Conservation (phyloP, 2,329 filamentous ascomycete species). For the Sarocladiaceae sp. region DNA sequence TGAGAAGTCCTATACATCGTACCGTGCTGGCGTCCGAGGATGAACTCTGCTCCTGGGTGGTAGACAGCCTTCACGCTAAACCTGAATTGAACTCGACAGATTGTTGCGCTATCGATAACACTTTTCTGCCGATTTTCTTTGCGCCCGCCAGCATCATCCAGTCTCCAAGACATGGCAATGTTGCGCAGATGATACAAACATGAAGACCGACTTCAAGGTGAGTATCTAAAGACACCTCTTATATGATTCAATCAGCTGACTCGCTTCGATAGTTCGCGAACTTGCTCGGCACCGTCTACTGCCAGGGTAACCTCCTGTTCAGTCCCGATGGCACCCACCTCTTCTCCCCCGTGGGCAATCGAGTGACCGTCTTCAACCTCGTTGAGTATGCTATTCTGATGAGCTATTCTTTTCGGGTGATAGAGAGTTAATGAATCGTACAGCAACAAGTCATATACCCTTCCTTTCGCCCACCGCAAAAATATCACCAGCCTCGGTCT, state of each 20-base stretch:
- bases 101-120: slow-evolving; percentile 6
- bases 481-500: slow-evolving; percentile 87
- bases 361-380: slow-evolving; percentile 91
- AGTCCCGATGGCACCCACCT: slow-evolving; percentile 93
- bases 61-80: neutral
- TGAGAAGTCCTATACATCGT: too few relatives aligned
- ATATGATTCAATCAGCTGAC: neutral
- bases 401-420: accelerated
- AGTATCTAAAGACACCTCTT: slow-evolving; percentile 13
- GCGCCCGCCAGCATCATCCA: slow-evolving; percentile 1
- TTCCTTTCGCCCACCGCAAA: slow-evolving; percentile 86
- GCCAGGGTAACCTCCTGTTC: slow-evolving; percentile 94
- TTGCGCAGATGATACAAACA: slow-evolving; percentile 42
- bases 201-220: slow-evolving; percentile 99
- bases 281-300: slow-evolving; percentile 95
- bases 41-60: too few relatives aligned
- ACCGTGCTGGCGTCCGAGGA: too few relatives aligned
- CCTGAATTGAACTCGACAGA: neutral
- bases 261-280: slow-evolving; percentile 73
- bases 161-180: slow-evolving; percentile 18
- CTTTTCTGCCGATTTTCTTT: slow-evolving; percentile 8
- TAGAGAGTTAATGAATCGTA: slow-evolving; percentile 24
- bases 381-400: slow-evolving; percentile 62
- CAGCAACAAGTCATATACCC: slow-evolving; percentile 81
- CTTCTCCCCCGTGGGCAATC: slow-evolving; percentile 92